Evolutionary conservation across 2,329 filamentous ascomycete species (phyloP), one percentile per base, ranked within the genome.

Genomic region (Aspergillus spinulosporus): DNA sequence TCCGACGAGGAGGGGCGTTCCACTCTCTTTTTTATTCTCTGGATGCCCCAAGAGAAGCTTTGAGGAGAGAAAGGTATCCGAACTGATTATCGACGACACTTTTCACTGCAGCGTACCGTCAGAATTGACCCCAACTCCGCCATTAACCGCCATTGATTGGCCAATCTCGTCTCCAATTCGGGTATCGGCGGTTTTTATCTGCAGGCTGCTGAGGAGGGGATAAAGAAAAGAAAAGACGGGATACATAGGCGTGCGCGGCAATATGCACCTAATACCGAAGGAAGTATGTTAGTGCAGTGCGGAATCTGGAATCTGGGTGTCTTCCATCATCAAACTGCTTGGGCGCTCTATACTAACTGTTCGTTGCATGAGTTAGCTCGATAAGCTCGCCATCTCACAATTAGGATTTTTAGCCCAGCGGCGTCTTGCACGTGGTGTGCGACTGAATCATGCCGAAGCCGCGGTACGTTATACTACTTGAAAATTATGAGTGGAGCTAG

Each of bases 331-430:
- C 5, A n/a, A 7, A 42, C 26, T 39, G 6, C 31, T 28, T 15
- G 29, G 14, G n/a, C 14, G 44, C 12, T 7, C 31, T 26, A 50
- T 32, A n/a, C 47, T 54, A 28, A 55, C 55, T 36, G 12, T 9
- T 9, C 31, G 37, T 43, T 31, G 39, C 54, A 26, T 50, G 31
- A 21, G 8, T 57, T 57, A 97, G 93, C 83, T 97, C 70, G 93
- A 97, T 82, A 97, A 97, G 85, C 90, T 97, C 76, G 84, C 88
- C 72, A 93, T 96, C 71, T 90, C 92, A 53, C 91, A 97, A 76
- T 80, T 96, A 59, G 93, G 93, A 65, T 83, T 88, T 64, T 83
- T 97, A 48, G 93, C 93, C 53, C 93, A 97, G 79, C 84, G 88
- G 62, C 85, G 93, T 58, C 85, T 97, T 63, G 93, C 93, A 32